Percentiles rank a stretch among this genome's conserved stretches.
Conservation (phyloP, 257 asterid species). For the Forsythia suspensa region DNA sequence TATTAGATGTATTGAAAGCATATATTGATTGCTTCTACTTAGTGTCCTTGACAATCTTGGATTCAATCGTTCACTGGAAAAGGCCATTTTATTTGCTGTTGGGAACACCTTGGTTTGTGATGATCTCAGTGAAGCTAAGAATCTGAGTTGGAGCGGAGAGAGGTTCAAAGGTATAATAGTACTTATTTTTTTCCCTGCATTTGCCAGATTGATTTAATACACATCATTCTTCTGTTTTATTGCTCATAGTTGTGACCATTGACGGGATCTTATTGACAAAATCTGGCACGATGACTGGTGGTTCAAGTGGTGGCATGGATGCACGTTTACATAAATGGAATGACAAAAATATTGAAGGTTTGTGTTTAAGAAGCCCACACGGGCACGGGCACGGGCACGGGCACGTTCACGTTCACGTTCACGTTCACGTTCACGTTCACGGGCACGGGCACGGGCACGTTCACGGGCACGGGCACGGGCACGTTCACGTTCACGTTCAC, state of each 20-base stretch:
- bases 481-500: too few relatives aligned
- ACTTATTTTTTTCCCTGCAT: slow-evolving; percentile 19
- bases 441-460: neutral
- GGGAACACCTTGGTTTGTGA: slow-evolving; percentile 97
- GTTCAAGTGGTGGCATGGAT: slow-evolving; percentile 98
- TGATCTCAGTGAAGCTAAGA: slow-evolving; percentile 89
- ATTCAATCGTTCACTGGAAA: slow-evolving; percentile 78
- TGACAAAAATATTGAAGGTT: slow-evolving; percentile 91
- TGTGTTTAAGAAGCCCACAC: neutral
- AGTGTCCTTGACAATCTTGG: slow-evolving; percentile 59
- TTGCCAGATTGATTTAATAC: slow-evolving; percentile 25
- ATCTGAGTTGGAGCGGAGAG: slow-evolving; percentile 92
- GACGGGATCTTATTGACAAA: slow-evolving; percentile 90
- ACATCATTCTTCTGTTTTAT: slow-evolving; percentile 7
- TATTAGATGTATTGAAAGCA: neutral
- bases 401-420: too few relatives aligned
- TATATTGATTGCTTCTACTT: slow-evolving; percentile 13
- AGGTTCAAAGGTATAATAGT: slow-evolving; percentile 71
- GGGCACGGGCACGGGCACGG: neutral
- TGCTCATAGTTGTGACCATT: slow-evolving; percentile 81
- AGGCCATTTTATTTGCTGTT: slow-evolving; percentile 91
- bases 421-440: too few relatives aligned
- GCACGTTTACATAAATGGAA: slow-evolving; percentile 99
- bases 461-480: neutral
- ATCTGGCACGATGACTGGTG: slow-evolving; percentile 99